Evolutionary conservation across 768 basidiomycete species (phyloP), one percentile per base, ranked within the genome.

Genomic region (Gloeopeniophorella convolvens): DNA sequence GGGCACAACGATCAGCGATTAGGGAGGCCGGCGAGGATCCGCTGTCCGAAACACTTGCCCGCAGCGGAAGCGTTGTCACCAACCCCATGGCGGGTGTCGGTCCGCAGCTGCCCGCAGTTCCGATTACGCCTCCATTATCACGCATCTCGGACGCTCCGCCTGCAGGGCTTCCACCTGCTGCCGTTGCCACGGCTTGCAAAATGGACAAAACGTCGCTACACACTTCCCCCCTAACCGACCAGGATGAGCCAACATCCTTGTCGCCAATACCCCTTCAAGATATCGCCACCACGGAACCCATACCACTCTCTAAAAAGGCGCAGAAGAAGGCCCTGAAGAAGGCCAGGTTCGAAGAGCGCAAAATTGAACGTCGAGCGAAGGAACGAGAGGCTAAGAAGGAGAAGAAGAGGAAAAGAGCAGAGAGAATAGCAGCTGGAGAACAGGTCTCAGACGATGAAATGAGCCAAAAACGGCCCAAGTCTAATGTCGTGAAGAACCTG

Each of bases 311-410:
- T 27, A 92, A 91, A 65, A 89, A 78, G 26, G 85, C 87, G 2
- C 75, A 79, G 60, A 91, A 91, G 65, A 84, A 77, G 62, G 78
- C 80, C 3, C 80, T 79, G n/a, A 87, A 77, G 65, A 80, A 80
- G 13, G 80, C 83, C 41, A 75, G 75, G n/a, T 65, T 77, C 54
- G 79, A 77, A 10, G 81, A 79, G 20, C 60, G 68, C 35, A 94
- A 90, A 70, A 70, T 82, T 42, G 83, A 83, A 62, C 81, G 88
- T 30, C 76, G 90, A 13, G 81, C 83, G 13, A 76, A 70, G 51
- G 91, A 92, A 68, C 91, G 80, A 66, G 79, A 82, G 66, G 78
- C 77, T 24, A 83, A 77, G 65, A 89, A 85, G 65, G 79, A 77
- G 60, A 90, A 85, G 70, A 82, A 80, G 63, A 75, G 76, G 35